Conservation (phyloP, 352 stramenopile genomes). For the Thalassiosira mediterranea region DNA sequence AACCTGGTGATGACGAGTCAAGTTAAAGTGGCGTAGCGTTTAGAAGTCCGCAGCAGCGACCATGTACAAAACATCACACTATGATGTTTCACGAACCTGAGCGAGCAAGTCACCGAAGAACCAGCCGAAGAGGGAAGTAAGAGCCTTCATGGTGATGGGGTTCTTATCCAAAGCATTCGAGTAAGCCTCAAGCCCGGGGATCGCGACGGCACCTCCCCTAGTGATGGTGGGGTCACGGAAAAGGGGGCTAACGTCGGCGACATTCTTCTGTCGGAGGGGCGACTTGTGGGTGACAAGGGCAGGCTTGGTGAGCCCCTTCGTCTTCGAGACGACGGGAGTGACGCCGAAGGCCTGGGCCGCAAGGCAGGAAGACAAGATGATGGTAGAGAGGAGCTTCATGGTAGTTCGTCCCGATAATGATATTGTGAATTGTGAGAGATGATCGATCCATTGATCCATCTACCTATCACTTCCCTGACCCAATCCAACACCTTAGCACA, state of each 20-base stretch:
- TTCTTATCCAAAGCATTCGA: constrained; percentile 85
- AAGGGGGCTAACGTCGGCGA: constrained; percentile 55
- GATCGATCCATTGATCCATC: no score
- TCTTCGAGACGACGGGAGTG: constrained; percentile 49
- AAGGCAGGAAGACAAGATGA: constrained; percentile 65
- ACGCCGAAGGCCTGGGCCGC: constrained; percentile 73
- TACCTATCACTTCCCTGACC: no score
- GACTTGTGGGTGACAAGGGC: constrained; percentile 41
- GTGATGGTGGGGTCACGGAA: constrained; percentile 73
- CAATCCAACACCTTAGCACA: no score
- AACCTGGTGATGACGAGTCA: constrained; percentile 51
- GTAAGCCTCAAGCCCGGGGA: constrained; percentile 84
- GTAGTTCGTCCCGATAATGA: no score
- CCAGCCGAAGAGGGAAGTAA: constrained; percentile 87
- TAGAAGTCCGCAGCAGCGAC: not conserved
- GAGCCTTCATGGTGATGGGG: constrained; percentile 87
- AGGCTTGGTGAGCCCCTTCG: constrained; percentile 48
- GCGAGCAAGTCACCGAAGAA: constrained; percentile 86
- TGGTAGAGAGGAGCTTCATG: constrained; percentile 78
- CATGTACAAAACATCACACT: not conserved
- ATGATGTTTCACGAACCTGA: constrained; percentile 70
- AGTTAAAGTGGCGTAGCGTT: no score
- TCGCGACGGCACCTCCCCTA: constrained; percentile 70
- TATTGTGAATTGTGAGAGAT: no score
- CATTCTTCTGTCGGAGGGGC: constrained; percentile 63